Percentiles rank a stretch among this genome's conserved stretches.
phyloP scores from a whole-genome alignment of 2,329 filamentous ascomycete species.

The Beauveria medogensis region DNA sequence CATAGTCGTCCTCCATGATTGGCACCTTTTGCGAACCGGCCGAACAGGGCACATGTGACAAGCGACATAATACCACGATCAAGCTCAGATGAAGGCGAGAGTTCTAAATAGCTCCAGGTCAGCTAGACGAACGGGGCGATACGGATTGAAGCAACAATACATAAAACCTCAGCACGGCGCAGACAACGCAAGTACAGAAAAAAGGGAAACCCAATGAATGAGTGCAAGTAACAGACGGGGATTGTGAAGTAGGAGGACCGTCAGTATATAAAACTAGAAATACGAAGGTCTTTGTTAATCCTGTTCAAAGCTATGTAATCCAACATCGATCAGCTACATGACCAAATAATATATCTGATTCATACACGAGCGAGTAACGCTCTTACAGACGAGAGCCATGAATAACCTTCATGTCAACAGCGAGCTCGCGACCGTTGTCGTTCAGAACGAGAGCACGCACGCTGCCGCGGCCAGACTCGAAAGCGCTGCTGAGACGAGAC shows the following conservation, averaged over 20 bases:
- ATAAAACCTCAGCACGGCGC: background rate
- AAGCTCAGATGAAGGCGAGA: too few species aligned
- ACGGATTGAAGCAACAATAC: too few species aligned
- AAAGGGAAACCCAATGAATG: background rate
- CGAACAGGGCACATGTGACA: too few species aligned
- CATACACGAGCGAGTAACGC: slow-evolving; percentile 6
- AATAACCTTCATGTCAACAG: slow-evolving; percentile 98
- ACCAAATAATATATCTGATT: slow-evolving; percentile 6
- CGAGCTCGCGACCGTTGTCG: slow-evolving; percentile 87
- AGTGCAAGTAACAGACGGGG: too few species aligned
- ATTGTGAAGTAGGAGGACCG: too few species aligned
- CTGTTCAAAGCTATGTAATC: slow-evolving; percentile 5
- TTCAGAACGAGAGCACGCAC: slow-evolving; percentile 94
- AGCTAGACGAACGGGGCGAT: too few species aligned
- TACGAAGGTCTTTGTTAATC: background rate
- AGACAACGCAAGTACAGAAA: background rate
- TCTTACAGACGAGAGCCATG: slow-evolving; percentile 64
- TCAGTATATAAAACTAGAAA: background rate
- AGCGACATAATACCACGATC: too few species aligned
- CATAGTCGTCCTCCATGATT: background rate
- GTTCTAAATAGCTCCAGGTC: too few species aligned
- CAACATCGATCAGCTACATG: slow-evolving; percentile 12
- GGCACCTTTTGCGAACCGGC: too few species aligned
- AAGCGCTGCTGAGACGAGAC: slow-evolving; percentile 70
- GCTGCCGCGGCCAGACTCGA: slow-evolving; percentile 85